Evolutionary conservation across 768 basidiomycete species (phyloP), one percentile per base, ranked within the genome.

Genomic region (Exidia glandulosa): DNA sequence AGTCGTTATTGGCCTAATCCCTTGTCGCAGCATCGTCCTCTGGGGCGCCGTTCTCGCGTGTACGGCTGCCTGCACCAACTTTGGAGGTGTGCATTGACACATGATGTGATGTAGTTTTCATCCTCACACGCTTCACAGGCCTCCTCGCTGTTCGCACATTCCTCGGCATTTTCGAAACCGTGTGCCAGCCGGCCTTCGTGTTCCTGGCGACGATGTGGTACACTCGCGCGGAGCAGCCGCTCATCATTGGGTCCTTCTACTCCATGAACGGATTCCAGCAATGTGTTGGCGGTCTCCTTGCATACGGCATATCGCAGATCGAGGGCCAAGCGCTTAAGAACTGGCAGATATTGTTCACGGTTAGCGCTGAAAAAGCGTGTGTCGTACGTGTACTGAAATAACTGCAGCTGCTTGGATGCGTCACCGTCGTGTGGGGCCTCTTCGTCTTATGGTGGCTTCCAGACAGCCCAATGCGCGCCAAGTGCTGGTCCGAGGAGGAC

Each of bases 131-230:
- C 56, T 59, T 1, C 34, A 23, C 41, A 45, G 75, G 76, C 3
- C 69, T 80, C 14, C 72, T 79, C 32, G 65, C 76, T 32, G 78
- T 81, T 10, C 67, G 79, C 48, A 80, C 78, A 30, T 69, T 81
- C 19, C 71, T 78, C 14, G 77, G 77, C 4, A 61, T 77, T n/a
- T 76, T 79, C 50, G 79, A 80, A 66, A 73, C 73, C 57, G 75
- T 78, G 27, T 77, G 77, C 59, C 78, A 79, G 63, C 77, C 77
- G 3, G 76, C 75, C 3, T 77, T 79, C 59, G 76, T 79, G 25
- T 77, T 72, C 60, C 63, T 79, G 71, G 76, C 80, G 7, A 75
- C 77, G 32, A 78, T 81, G 79, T 80, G 77, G 74, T 80, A 80
- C 62, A 78, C 74, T 10, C 73, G 79, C 30, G 76, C 76, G 19